Evolutionary conservation across 176 grass and related monocot species (phyloP).

Genomic region (Phoenix dactylifera): DNA sequence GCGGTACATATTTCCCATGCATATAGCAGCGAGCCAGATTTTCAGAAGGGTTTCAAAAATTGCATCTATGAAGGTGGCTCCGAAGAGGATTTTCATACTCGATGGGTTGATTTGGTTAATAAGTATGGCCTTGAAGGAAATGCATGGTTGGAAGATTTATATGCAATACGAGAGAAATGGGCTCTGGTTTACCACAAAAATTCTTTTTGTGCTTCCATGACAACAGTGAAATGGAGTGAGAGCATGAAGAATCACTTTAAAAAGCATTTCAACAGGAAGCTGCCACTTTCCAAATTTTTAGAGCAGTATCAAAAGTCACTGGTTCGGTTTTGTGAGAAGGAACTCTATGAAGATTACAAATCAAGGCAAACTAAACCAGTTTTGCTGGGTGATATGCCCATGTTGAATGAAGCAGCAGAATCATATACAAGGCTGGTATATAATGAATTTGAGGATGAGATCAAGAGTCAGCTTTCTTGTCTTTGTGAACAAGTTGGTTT

Average conservation of each 20-base stretch:
- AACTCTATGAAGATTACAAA: conserved; percentile 7
- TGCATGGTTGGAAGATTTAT: background rate
- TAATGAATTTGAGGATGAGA: conserved; percentile 2
- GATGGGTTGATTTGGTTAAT: conserved; percentile 1
- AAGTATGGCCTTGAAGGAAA: background rate
- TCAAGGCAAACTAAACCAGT: background rate
- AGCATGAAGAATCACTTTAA: conserved; percentile 3
- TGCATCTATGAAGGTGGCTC: background rate
- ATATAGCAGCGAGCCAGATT: too few species aligned
- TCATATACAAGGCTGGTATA: conserved; percentile 3
- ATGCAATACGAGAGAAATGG: conserved; percentile 2
- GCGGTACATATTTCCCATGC: too few species aligned
- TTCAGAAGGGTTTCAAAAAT: background rate
- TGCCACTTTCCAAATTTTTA: background rate
- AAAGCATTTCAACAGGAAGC: background rate
- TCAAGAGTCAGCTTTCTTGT: background rate
- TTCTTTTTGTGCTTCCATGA: conserved; percentile 5
- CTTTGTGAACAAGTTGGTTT: background rate
- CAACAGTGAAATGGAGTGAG: background rate
- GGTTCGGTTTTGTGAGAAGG: background rate
- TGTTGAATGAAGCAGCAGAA: conserved; percentile 2
- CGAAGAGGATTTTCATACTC: background rate
- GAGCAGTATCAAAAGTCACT: background rate
- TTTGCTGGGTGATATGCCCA: background rate
- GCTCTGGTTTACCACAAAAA: background rate